phyloP scores from a whole-genome alignment of 257 asterid genomes.

The Lithospermum erythrorhizon region DNA sequence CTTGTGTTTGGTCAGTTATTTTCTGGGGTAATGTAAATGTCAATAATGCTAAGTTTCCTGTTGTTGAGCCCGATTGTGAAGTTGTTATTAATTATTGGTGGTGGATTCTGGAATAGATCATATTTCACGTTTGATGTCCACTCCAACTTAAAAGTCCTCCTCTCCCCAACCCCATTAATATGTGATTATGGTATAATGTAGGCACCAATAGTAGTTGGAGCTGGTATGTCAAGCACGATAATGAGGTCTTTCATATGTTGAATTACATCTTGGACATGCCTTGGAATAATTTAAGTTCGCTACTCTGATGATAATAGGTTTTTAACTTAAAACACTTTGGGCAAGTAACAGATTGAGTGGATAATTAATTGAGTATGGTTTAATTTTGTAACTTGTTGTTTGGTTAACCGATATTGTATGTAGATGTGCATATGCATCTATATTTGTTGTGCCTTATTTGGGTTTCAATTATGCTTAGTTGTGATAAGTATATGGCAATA shows the following conservation, averaged over 20 bases:
- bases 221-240: not conserved
- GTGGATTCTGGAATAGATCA: not conserved
- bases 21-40: too few species aligned
- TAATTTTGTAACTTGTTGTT: not conserved
- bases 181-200: not conserved
- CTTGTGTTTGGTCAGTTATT: too few species aligned
- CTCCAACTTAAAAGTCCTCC: not conserved
- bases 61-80: not conserved
- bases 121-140: too few species aligned
- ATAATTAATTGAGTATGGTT: not conserved
- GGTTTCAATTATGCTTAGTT: not conserved
- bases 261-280: too few species aligned
- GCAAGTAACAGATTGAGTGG: too few species aligned
- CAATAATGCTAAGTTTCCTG: not conserved
- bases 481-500: not conserved
- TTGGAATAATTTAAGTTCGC: too few species aligned
- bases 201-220: too few species aligned
- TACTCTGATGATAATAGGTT: not conserved
- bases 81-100: not conserved
- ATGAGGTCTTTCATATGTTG: not conserved
- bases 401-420: too few species aligned
- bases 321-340: too few species aligned
- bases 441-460: not conserved
- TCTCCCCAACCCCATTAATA: not conserved
- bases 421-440: not conserved